Evolutionary conservation across 257 asterid genomes (phyloP), one percentile per base, ranked within the genome.

Genomic region (Plantago major): DNA sequence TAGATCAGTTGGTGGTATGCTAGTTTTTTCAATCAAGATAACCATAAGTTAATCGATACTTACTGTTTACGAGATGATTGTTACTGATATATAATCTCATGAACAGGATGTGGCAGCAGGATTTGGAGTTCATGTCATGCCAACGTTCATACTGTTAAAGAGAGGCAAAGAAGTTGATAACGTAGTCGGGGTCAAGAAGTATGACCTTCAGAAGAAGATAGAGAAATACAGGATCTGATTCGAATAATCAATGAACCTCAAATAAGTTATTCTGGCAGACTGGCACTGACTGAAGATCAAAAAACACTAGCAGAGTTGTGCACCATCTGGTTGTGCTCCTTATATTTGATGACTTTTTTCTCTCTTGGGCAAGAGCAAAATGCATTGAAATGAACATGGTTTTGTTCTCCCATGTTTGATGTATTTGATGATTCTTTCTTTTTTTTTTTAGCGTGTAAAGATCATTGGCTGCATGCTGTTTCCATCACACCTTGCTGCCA

Each of bases 91-190:
- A 30, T 12, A 15, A 14, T 18, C 3, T 13, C 18, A 38, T 51
- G 40, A 64, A 70, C 79, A 87, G 95, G 90, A 67, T n/a, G 87
- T 86, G 46, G 89, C 92, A 46, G 65, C 76, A 40, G 85, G 79
- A 62, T 90, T 69, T 47, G 86, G 67, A 40, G 95, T 84, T 19
- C 75, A 78, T 26, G 78, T 77, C 53, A 74, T 84, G 95, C 92
- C 94, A 43, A 82, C 94, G 9, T 82, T 84, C 73, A 18, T 86
- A 48, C 33, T 89, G 73, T 63, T 87, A 12, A 87, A 76, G 81
- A 65, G 62, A 71, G 94, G 95, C 33, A 76, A 87, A 56, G 73
- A 62, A 43, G 74, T 87, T 33, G 97, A 82, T 61, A 90, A 81
- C 64, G 66, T 77, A 44, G 83, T 77, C 62, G 86, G 86, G 54